These are phyloP conservation scores for Salvia rosmarinus DNA, from an alignment of 257 asterid genomes.

Conservation along the genomic window DNA sequence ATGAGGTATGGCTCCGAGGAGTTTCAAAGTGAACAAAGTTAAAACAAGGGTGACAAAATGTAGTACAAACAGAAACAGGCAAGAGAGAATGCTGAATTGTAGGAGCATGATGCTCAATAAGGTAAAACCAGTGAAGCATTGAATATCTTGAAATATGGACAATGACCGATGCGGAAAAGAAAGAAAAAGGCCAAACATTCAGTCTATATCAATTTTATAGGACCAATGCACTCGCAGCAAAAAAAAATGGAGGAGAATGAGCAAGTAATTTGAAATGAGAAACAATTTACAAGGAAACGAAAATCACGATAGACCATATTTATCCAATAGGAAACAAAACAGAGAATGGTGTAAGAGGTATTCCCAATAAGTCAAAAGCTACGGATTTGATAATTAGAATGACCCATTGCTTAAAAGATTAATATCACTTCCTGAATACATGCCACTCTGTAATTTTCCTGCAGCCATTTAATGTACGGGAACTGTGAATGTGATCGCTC, in stretches of 20 bases:
- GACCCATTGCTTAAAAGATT: conserved; percentile 52
- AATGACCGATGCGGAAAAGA: conserved; percentile 50
- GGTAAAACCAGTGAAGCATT: conserved; percentile 61
- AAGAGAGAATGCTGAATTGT: conserved; percentile 58
- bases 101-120: conserved; percentile 61
- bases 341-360: conserved; percentile 48
- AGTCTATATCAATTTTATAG: conserved; percentile 47
- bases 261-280: conserved; percentile 52
- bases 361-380: conserved; percentile 51
- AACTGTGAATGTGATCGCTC: conserved; percentile 60
- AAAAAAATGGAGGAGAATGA: conserved; percentile 47
- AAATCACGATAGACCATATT: conserved; percentile 45
- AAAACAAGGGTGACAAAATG: conserved; percentile 54
- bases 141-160: conserved; percentile 61
- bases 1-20: conserved; percentile 75
- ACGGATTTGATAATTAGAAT: conserved; percentile 56
- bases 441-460: conserved; percentile 78
- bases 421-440: conserved; percentile 71
- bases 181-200: conserved; percentile 49
- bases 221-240: conserved; percentile 64
- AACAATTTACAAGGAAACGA: conserved; percentile 48
- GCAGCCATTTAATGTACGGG: conserved; percentile 86
- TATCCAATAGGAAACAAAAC: conserved; percentile 51
- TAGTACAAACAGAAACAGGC: conserved; percentile 69
- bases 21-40: conserved; percentile 53